These are phyloP conservation scores for Leccinum boreale DNA, from an alignment of 768 basidiomycete species.

Conservation along the genomic window DNA sequence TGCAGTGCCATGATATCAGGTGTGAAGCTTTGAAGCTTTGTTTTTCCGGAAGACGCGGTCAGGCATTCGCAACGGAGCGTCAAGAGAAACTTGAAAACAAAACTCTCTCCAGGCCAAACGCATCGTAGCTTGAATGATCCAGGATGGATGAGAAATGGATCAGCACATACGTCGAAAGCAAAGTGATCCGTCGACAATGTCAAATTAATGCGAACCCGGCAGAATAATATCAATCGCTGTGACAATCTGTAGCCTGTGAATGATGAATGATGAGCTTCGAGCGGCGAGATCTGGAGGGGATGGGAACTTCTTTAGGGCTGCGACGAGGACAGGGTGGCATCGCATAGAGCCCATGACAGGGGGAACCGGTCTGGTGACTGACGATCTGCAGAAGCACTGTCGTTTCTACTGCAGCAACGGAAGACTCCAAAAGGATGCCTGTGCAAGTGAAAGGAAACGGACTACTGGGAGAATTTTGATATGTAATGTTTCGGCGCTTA, in stretches of 20 bases:
- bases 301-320: not conserved
- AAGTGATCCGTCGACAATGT: not conserved
- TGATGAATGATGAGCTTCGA: not conserved
- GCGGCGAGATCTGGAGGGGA: not conserved
- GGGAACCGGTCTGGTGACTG: not conserved
- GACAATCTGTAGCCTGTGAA: no score
- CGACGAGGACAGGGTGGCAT: not conserved
- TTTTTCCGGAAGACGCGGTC: no score
- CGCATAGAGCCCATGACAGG: not conserved
- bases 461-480: not conserved
- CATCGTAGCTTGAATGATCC: not conserved
- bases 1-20: no score
- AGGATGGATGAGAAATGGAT: not conserved
- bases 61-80: no score
- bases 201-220: not conserved
- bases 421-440: not conserved
- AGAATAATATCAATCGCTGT: not conserved
- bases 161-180: no score
- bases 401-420: not conserved
- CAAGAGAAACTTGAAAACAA: not conserved
- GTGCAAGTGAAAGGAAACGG: not conserved
- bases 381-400: not conserved
- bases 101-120: not conserved
- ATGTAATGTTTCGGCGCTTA: not conserved
- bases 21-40: no score